phyloP scores from a whole-genome alignment of 106 monocot genomes.

The Alisma plantagoaquatica region DNA sequence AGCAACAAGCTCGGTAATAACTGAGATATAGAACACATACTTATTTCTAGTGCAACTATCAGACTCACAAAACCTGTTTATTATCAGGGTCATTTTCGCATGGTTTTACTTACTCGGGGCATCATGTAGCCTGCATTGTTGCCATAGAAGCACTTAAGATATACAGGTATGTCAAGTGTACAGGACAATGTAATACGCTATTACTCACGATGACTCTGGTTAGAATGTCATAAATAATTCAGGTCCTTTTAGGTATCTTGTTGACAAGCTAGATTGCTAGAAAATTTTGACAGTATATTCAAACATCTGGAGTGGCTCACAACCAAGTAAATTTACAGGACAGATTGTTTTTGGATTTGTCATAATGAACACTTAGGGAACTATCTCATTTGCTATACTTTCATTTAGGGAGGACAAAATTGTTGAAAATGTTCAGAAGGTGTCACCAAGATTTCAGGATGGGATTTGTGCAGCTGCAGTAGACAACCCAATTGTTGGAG shows the following conservation, averaged over 20 bases:
- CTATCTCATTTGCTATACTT: not conserved
- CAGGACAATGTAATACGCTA: too few species aligned
- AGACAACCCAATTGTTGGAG: conserved; percentile 80
- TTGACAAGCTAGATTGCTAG: not conserved
- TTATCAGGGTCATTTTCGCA: conserved; percentile 73
- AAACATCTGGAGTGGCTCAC: not conserved
- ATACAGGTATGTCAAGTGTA: too few species aligned
- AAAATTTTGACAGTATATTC: not conserved
- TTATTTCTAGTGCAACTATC: not conserved
- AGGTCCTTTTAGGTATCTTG: not conserved
- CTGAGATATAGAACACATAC: not conserved
- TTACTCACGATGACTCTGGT: too few species aligned
- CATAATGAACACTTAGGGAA: not conserved
- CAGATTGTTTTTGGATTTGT: not conserved
- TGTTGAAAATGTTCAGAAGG: conserved; percentile 26
- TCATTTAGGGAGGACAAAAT: conserved; percentile 71
- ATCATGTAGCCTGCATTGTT: conserved; percentile 85
- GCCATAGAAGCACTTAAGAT: conserved; percentile 84
- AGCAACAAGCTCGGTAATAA: conserved; percentile 81
- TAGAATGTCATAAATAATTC: too few species aligned
- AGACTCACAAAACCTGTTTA: not conserved
- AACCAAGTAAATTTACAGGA: not conserved
- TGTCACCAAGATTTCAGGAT: conserved; percentile 69
- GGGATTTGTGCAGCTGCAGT: conserved; percentile 68
- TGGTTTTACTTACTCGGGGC: conserved; percentile 93